Evolutionary conservation across 176 grass and related monocot species (phyloP).

Genomic region (Musa itinerans): DNA sequence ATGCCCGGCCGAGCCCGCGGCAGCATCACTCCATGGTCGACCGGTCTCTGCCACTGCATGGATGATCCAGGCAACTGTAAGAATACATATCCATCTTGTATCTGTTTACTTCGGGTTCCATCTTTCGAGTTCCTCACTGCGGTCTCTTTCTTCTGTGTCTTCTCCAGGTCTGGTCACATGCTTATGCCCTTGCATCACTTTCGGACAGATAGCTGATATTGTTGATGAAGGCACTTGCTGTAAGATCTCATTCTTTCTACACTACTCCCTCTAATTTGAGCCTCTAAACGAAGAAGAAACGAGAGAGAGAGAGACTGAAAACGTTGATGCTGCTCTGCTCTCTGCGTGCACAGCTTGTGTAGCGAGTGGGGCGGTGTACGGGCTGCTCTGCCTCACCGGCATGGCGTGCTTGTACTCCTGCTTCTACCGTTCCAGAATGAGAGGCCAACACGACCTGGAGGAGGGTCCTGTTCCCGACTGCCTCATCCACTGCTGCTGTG

Average conservation of each 20-base stretch:
- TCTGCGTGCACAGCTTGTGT: conserved; percentile 40
- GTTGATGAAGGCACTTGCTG: conserved; percentile 65
- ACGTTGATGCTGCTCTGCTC: not conserved
- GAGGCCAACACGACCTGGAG: conserved; percentile 54
- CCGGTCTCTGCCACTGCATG: conserved; percentile 93
- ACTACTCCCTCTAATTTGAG: not conserved
- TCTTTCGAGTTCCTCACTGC: not conserved
- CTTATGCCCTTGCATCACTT: conserved; percentile 86
- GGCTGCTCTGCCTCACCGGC: conserved; percentile 35
- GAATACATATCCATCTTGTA: not conserved
- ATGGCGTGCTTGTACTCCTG: conserved; percentile 83
- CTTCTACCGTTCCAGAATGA: conserved; percentile 65
- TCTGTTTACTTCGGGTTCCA: not conserved
- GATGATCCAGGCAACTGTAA: conserved; percentile 96
- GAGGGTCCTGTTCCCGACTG: conserved; percentile 70
- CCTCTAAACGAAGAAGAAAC: not conserved
- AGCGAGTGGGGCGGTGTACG: conserved; percentile 35
- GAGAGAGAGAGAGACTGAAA: no score
- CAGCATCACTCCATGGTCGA: conserved; percentile 56
- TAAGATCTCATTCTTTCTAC: conserved; percentile 25
- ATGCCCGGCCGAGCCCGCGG: conserved; percentile 9
- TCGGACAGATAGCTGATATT: conserved; percentile 84
- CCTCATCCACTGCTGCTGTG: conserved; percentile 80
- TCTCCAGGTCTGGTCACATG: conserved; percentile 61
- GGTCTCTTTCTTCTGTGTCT: not conserved